Conservation (phyloP, 1,284 basidiomycete species). For the Marasmius fiardii region DNA sequence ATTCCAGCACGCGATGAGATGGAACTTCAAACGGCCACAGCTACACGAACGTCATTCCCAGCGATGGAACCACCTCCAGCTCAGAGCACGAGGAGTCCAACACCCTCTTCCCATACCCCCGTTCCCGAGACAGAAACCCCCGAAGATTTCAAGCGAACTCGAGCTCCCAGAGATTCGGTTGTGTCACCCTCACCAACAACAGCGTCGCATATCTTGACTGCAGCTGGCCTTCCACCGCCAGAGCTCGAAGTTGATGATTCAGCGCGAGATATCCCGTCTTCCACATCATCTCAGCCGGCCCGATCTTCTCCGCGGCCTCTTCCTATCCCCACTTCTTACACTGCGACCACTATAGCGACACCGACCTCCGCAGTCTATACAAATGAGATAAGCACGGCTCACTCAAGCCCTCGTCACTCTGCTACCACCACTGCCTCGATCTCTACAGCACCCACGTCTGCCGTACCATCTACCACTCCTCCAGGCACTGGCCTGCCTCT, state of each 20-base stretch:
- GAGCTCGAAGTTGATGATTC: neutral
- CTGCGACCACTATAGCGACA: neutral
- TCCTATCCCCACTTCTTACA: neutral
- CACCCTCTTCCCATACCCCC: neutral
- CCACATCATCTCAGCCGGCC: neutral
- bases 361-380: neutral
- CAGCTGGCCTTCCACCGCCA: neutral
- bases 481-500: constrained; percentile 12
- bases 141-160: constrained; percentile 3
- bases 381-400: neutral
- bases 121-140: constrained; percentile 10
- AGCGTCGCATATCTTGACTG: constrained; percentile 7
- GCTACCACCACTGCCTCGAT: neutral
- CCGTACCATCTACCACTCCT: neutral
- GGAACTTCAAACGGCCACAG: constrained; percentile 41
- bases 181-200: constrained; percentile 14
- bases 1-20: constrained; percentile 28
- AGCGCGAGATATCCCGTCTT: neutral
- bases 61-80: constrained; percentile 19
- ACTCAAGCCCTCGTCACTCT: neutral
- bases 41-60: constrained; percentile 38
- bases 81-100: neutral
- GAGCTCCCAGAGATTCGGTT: constrained; percentile 11
- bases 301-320: constrained; percentile 6
- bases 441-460: neutral